Evolutionary conservation across 306 rosid genomes (phyloP).

Genomic region (Trichosanthes truncata): DNA sequence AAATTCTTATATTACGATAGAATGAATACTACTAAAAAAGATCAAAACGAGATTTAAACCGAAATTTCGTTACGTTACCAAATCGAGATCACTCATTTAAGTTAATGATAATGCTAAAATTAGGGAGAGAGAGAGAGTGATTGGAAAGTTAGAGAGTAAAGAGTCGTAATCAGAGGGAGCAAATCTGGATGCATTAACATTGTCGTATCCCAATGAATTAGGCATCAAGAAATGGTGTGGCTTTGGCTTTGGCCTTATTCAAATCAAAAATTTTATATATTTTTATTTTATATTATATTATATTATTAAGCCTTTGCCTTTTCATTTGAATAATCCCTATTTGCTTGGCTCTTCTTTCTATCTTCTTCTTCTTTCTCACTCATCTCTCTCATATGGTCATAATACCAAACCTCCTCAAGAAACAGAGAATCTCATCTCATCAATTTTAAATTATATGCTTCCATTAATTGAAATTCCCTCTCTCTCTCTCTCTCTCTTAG

Average conservation of each 20-base stretch:
- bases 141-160: not conserved
- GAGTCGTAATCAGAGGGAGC: slow-evolving; percentile 4
- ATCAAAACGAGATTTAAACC: not conserved
- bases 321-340: not conserved
- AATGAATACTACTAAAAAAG: not conserved
- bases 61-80: not conserved
- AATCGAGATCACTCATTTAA: not conserved
- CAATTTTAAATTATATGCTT: not conserved
- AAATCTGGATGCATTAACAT: slow-evolving; percentile 4
- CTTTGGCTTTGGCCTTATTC: not conserved
- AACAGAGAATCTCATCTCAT: not conserved
- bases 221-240: not conserved
- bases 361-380: not conserved
- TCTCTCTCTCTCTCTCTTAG: not conserved
- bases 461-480: not conserved
- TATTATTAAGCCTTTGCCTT: not conserved
- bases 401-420: not conserved
- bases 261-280: not conserved
- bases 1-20: no score
- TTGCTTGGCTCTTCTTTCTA: not conserved
- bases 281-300: not conserved
- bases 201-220: slow-evolving; percentile 6
- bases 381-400: not conserved
- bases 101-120: not conserved
- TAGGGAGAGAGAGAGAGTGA: not conserved